Conservation (phyloP, 345 rosid species). For the Eucalyptus polyanthemos region DNA sequence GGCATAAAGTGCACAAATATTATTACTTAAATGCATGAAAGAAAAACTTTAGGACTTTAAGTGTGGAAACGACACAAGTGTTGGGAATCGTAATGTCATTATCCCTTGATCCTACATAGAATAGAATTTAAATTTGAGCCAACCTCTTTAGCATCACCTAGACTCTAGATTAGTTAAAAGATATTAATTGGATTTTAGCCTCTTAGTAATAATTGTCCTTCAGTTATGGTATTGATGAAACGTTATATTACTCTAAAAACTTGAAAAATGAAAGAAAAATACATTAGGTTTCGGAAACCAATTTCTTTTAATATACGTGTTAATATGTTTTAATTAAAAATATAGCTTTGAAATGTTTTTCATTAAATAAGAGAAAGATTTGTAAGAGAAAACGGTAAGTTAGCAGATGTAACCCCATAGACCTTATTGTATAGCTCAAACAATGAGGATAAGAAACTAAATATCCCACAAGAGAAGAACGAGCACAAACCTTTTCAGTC, state of each 20-base stretch:
- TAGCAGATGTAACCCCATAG: background rate
- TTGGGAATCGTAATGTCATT: background rate
- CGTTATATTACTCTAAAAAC: background rate
- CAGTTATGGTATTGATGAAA: too few species aligned
- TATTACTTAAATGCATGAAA: too few species aligned
- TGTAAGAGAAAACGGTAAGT: background rate
- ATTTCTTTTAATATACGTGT: background rate
- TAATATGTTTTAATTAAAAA: background rate
- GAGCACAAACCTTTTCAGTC: background rate
- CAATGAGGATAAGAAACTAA: background rate
- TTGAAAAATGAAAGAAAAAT: background rate
- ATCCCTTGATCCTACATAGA: background rate
- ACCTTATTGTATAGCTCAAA: background rate
- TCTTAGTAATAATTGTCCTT: background rate
- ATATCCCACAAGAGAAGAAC: background rate
- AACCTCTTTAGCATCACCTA: background rate
- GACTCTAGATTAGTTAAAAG: background rate
- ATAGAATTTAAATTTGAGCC: background rate
- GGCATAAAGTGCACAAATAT: background rate
- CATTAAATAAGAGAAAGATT: background rate
- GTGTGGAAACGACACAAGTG: background rate
- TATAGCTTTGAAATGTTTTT: background rate
- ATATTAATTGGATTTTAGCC: background rate
- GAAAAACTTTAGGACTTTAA: background rate
- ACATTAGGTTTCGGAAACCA: background rate